Base-by-base conservation (phyloP, 768 basidiomycete genomes). In the Boletus insuetus region DNA sequence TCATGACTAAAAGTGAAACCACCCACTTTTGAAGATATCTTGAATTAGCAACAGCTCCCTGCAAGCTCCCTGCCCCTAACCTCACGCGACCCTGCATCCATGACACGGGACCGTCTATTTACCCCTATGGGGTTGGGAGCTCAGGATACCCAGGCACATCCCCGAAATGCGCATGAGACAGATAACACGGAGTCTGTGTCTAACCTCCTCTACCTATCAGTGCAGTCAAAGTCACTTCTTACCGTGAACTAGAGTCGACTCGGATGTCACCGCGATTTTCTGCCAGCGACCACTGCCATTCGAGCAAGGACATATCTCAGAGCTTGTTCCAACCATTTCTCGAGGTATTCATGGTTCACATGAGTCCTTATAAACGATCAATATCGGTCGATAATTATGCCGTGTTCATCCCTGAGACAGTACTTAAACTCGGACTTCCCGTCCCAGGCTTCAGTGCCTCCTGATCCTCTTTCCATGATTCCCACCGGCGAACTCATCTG, bases 401-500 rank as follows among this genome's bases (percentile, higher is more conserved):
- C 20, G 55, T 63, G 42, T 44, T 40, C 40, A 20, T 41, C 31
- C 12, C 14, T 49, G 51, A 17, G 0, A 20, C 32, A 16, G n/a
- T 41, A 50, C 39, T 64, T 64, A 48, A 64, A 35, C 8, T 1
- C 10, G 20, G 31, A 11, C 9, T 8, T 22, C 35, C 17, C 5
- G 7, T n/a, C n/a, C 10, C 20, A 38, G 20, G 6, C 3, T 22
- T 35, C 39, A 54, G 26, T 17, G 19, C n/a, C 38, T 32, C 45
- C 44, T 37, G 13, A 47, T 20, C 46, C 10, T 31, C 8, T 19
- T 45, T n/a, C 31, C 48, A 69, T 69, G 67, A 55, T 69, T 38
- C 35, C 76, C 39, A 59, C 66, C 13, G 78, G 82, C 13, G 70
- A 77, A 14, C 70, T 86, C 50, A 80, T 87, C 48, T 87, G 86